Base-by-base conservation (phyloP, 176 grass and related monocot genomes). In the maize (Zea mays) region DNA sequence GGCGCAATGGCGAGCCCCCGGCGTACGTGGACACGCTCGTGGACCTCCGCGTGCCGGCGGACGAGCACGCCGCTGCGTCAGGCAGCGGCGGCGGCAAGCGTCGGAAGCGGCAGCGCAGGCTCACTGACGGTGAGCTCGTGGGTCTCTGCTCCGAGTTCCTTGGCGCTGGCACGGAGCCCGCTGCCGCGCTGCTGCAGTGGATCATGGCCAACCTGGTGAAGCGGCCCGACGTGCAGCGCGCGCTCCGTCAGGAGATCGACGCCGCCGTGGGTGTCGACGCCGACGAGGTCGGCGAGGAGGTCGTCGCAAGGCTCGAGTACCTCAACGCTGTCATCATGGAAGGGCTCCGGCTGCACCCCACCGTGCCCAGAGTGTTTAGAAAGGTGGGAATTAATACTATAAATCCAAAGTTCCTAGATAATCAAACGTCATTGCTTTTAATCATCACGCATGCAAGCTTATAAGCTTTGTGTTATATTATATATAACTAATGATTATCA, bases 261-360 rank as follows among this genome's bases (percentile, higher is more conserved):
- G 6, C 34, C 5, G 56, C 5, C 34, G 17, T 81, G 0, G 56
- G 11, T 5, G 67, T 35, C 12, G 68, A 62, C 35, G 44, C 49
- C 14, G 48, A 50, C 7, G 48, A 50, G 48, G 48, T 50, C 48
- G 48, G 13, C 4, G 49, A 51, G 78, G 55, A 81, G 5, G 67
- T 61, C 12, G 10, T 81, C 1, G 67, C 67, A 0, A 81, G 11
- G 78, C 42, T 81, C 10, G 67, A 71, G 55, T 62, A 71, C 67
- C 78, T 80, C 66, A n/a, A 80, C 2, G 65, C 78, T 8, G 66
- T 70, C 10, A 10, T 80, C 65, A 60, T 80, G 78, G 78, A 79
- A 39, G 38, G 47, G 19, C 76, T 79, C 63, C 48, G 76, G 1
- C 76, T 71, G 15, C 52, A 80, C 41, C 78, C 78, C 6, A 59